These are phyloP conservation scores for Mesotaenium endlicherianum DNA, from an alignment of 139 green algal species.

Conservation along the genomic window DNA sequence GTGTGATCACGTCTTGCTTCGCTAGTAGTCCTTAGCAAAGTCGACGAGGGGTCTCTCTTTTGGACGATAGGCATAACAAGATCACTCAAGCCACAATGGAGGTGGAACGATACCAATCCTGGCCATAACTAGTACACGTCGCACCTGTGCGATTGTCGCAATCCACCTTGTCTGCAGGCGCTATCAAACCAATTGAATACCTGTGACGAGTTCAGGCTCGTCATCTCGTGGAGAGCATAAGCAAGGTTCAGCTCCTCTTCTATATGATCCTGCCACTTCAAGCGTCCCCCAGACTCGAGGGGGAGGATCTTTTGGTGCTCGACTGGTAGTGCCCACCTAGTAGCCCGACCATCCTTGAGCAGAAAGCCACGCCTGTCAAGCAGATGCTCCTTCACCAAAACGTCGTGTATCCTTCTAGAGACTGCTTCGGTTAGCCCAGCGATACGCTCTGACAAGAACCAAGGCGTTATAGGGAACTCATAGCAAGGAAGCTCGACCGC, in stretches of 20 bases:
- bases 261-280: background rate
- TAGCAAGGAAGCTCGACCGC: constrained; percentile 5
- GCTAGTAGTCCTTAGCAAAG: too few species aligned
- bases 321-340: background rate
- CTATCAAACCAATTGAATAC: constrained; percentile 1
- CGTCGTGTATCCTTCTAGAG: background rate
- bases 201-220: background rate
- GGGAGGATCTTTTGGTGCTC: background rate
- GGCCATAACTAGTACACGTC: too few species aligned
- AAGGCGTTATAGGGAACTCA: background rate
- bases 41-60: too few species aligned
- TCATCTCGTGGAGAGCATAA: constrained; percentile 9
- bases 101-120: too few species aligned
- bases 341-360: background rate
- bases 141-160: too few species aligned
- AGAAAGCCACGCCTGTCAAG: background rate
- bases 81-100: too few species aligned
- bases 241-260: constrained; percentile 10
- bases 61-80: too few species aligned
- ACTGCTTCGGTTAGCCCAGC: background rate
- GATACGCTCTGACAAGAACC: constrained; percentile 13
- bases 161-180: too few species aligned
- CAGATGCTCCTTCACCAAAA: background rate
- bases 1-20: too few species aligned
- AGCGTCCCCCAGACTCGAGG: background rate